Conservation (phyloP, 345 rosid genomes). For the Populus tremula region DNA sequence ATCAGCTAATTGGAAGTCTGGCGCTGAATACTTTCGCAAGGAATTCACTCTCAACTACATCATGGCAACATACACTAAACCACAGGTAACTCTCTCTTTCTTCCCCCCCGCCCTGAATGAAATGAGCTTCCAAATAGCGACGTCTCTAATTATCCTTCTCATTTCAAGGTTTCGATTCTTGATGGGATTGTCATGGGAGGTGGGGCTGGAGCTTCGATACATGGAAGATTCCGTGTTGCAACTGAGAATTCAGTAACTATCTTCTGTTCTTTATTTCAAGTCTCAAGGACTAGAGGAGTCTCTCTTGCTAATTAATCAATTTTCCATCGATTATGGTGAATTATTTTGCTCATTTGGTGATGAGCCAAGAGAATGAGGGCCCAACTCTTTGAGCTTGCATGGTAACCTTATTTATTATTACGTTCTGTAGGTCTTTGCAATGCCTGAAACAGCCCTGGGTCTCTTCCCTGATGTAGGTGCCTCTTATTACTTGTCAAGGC, state of each 20-base stretch:
- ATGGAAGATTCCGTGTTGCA: conserved; percentile 74
- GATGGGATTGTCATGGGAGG: conserved; percentile 92
- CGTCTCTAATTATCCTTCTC: too few relatives aligned
- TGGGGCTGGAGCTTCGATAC: conserved; percentile 71
- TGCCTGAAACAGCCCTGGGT: conserved; percentile 84
- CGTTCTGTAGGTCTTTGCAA: conserved; percentile 65
- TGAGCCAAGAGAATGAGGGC: too few relatives aligned
- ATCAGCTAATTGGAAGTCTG: conserved; percentile 56
- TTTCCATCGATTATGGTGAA: too few relatives aligned
- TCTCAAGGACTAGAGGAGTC: conserved; percentile 6
- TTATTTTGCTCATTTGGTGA: neutral
- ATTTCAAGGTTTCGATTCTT: conserved; percentile 58
- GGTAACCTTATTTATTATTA: neutral
- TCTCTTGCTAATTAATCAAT: neutral
- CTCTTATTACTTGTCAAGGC: conserved; percentile 80
- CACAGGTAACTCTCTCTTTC: conserved; percentile 46
- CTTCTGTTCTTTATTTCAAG: conserved; percentile 1
- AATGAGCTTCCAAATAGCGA: too few relatives aligned
- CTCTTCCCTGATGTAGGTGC: conserved; percentile 90
- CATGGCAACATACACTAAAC: conserved; percentile 65
- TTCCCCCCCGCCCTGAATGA: neutral
- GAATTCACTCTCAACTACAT: conserved; percentile 61
- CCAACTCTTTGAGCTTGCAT: too few relatives aligned
- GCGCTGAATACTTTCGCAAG: conserved; percentile 44
- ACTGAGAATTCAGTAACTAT: conserved; percentile 67